These are phyloP conservation scores for Jaenimonas drosophilae DNA, from an alignment of 208 protist species.

Conservation along the genomic window DNA sequence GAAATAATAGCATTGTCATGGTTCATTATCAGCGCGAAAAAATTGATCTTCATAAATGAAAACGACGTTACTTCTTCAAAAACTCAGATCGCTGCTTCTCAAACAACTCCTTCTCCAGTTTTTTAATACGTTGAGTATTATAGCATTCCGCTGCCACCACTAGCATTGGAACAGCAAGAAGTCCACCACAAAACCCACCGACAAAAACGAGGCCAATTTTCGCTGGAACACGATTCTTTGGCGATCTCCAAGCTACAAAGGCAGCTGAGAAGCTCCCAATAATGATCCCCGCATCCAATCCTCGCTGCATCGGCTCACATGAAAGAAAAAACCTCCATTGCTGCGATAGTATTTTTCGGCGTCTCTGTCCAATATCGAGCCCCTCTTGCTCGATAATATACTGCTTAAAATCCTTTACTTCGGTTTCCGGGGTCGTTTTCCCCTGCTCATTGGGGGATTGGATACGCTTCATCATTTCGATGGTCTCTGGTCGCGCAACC, in stretches of 20 bases:
- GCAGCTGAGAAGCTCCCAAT: constrained; percentile 61
- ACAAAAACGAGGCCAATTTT: constrained; percentile 59
- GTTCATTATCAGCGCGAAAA: no score
- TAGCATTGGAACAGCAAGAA: constrained; percentile 55
- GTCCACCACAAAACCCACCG: constrained; percentile 53
- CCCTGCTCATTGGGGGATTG: constrained; percentile 24
- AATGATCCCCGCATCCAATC: constrained; percentile 75
- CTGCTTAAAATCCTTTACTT: constrained; percentile 61
- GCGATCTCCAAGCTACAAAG: constrained; percentile 38
- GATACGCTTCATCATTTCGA: constrained; percentile 77
- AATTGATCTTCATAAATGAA: not conserved
- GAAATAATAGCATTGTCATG: no score
- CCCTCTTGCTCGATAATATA: constrained; percentile 84
- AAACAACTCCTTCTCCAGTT: constrained; percentile 66
- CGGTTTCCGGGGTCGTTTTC: constrained; percentile 66
- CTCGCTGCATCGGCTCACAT: constrained; percentile 75
- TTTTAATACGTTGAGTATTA: constrained; percentile 65
- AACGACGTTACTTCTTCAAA: constrained; percentile 19
- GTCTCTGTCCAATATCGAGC: constrained; percentile 53
- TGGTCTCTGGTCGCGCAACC: constrained; percentile 45
- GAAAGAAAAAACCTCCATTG: constrained; percentile 84
- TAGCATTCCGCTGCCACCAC: constrained; percentile 53
- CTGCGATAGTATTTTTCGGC: constrained; percentile 43
- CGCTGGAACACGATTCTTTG: constrained; percentile 42
- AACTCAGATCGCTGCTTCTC: constrained; percentile 64